Conservation (phyloP, 805 yeast species). For the Yarrowia sp. region DNA sequence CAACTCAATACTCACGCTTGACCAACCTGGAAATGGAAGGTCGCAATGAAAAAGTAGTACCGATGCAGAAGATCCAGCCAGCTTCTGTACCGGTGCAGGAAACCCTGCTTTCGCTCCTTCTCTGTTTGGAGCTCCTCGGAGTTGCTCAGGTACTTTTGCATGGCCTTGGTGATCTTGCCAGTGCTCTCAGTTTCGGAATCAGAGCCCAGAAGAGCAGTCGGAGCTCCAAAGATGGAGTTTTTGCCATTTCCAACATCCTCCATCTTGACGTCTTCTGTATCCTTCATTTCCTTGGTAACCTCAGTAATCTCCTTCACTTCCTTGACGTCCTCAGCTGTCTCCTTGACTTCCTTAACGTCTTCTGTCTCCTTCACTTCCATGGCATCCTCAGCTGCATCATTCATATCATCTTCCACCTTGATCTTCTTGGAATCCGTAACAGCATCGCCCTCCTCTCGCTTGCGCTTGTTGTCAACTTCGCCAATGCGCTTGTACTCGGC, state of each 20-base stretch:
- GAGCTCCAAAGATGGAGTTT: background rate
- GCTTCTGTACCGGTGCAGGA: conserved; percentile 40
- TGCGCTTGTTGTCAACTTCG: background rate
- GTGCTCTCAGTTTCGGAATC: conserved; percentile 8
- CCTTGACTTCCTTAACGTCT: conserved; percentile 28
- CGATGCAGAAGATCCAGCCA: conserved; percentile 70
- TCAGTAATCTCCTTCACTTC: too few species aligned
- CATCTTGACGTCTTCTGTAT: background rate
- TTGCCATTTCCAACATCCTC: background rate
- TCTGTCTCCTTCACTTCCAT: too few species aligned
- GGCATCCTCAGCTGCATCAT: background rate
- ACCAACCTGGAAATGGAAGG: conserved; percentile 60
- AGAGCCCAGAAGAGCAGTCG: background rate
- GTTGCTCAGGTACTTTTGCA: conserved; percentile 4
- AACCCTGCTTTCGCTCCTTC: conserved; percentile 34
- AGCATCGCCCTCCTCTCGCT: background rate
- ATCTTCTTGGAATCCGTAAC: background rate
- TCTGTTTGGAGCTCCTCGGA: background rate
- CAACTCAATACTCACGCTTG: conserved; percentile 22
- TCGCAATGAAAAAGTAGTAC: conserved; percentile 72
- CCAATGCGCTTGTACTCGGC: background rate
- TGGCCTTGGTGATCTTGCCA: background rate
- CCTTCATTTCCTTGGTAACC: conserved; percentile 10
- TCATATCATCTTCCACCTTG: background rate
- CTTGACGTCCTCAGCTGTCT: conserved; percentile 4